phyloP scores from a whole-genome alignment of 441 rosid genomes.

The Syzygium malaccense region DNA sequence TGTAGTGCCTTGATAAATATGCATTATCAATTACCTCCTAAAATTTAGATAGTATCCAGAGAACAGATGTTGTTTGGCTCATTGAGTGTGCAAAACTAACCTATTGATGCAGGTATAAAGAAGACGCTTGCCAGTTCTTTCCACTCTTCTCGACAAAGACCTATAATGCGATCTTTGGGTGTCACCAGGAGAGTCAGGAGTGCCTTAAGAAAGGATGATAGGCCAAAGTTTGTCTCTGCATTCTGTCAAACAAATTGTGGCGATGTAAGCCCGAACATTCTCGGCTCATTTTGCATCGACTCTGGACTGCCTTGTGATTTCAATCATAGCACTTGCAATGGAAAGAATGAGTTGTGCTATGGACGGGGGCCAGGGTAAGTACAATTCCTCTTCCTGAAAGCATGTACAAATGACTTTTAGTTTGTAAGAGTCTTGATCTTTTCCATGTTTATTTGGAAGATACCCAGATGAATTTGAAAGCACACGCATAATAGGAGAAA shows the following conservation, averaged over 20 bases:
- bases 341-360: conserved; percentile 85
- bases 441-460: conserved; percentile 31
- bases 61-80: not conserved
- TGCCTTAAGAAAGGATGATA: conserved; percentile 63
- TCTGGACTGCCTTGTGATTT: conserved; percentile 92
- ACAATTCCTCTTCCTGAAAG: conserved; percentile 1
- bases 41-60: not conserved
- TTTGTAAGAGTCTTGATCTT: not conserved
- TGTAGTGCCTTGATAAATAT: not conserved
- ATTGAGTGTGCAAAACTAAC: not conserved
- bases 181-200: conserved; percentile 71
- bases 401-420: not conserved
- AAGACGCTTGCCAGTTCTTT: conserved; percentile 78
- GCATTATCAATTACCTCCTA: not conserved
- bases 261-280: conserved; percentile 93
- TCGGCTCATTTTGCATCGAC: conserved; percentile 86
- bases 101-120: conserved; percentile 39
- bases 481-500: conserved; percentile 82
- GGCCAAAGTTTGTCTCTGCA: conserved; percentile 82
- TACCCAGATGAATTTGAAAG: conserved; percentile 95
- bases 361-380: conserved; percentile 96
- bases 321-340: conserved; percentile 93
- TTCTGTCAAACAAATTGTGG: conserved; percentile 96
- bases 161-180: conserved; percentile 53
- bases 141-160: conserved; percentile 62